Evolutionary conservation across 768 basidiomycete species (phyloP).

Genomic region (Erythrobasidium yunnanense): DNA sequence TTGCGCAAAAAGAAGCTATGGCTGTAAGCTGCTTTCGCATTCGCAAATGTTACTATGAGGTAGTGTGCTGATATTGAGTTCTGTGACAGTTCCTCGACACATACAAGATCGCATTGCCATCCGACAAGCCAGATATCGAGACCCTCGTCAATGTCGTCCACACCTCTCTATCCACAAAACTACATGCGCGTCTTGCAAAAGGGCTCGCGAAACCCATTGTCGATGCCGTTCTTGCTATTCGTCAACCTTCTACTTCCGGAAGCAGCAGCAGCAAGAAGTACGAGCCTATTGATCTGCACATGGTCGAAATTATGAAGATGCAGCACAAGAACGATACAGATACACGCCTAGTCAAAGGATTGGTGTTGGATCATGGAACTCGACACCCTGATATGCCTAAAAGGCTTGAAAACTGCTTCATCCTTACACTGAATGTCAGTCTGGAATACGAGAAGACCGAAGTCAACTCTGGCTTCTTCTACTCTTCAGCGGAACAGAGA

Average conservation of each 20-base stretch:
- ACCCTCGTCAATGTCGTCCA: slow-evolving; percentile 85
- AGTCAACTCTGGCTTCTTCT: slow-evolving; percentile 99
- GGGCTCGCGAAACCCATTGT: slow-evolving; percentile 84
- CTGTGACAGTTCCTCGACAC: slow-evolving; percentile 69
- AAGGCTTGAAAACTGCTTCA: slow-evolving; percentile 87
- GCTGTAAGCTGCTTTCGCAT: slow-evolving; percentile 48
- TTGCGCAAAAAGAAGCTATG: slow-evolving; percentile 92
- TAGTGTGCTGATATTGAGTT: neutral
- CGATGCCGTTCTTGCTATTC: slow-evolving; percentile 84
- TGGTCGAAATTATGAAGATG: slow-evolving; percentile 99
- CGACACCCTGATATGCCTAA: slow-evolving; percentile 99
- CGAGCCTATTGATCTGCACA: slow-evolving; percentile 93
- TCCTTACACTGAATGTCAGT: slow-evolving; percentile 91
- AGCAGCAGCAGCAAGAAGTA: slow-evolving; percentile 51
- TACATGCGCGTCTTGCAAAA: slow-evolving; percentile 68
- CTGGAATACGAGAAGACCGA: slow-evolving; percentile 99
- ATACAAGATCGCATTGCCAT: slow-evolving; percentile 63
- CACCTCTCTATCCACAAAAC: slow-evolving; percentile 91
- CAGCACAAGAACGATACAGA: slow-evolving; percentile 96
- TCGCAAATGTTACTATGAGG: neutral
- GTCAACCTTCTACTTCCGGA: slow-evolving; percentile 47
- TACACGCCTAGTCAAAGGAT: slow-evolving; percentile 84
- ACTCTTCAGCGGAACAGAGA: slow-evolving; percentile 92
- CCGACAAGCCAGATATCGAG: slow-evolving; percentile 60
- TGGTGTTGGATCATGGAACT: slow-evolving; percentile 94